Base-by-base conservation (phyloP, 805 yeast species). In the Monosporozyma aerobia region DNA sequence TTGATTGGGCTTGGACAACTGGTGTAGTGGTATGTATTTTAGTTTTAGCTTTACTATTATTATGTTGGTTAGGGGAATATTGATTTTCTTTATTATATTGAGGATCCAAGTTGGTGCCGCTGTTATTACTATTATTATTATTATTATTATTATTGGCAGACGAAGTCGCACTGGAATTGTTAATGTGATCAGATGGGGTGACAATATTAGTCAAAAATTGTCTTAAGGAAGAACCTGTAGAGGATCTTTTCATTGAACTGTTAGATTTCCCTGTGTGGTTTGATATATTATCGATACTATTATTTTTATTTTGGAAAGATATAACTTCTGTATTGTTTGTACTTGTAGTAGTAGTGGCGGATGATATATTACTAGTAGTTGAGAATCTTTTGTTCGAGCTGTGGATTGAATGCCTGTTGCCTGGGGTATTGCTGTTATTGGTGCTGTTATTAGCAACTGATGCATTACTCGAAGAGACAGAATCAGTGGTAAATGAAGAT, bases 191-290 rank as follows among this genome's bases (percentile, higher is more conserved):
- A 53, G 44, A 59, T 13, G 50, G 32, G 6, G 50, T 44, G 13
- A 55, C 62, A 35, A 67, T 63, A 27, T 64, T 62, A 43, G 62
- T 63, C 23, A 67, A 59, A 52, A 65, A 50, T 43, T 65, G 68
- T 45, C 65, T 64, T 45, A 67, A 55, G 3, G 70, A 65, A 3
- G 67, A 61, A 22, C 69, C 62, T 1, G 70, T 67, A 1, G 69
- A 63, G 5, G 68, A 63, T 44, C 70, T 57, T 44, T 64, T 57
- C 51, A 57, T 23, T 13, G 53, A 47, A 11, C 27, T 16, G 14
- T 19, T 47, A 14, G 49, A 35, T 35, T 32, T 46, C 16, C 39
- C 39, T 6, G 37, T 44, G 16, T 44, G 33, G 25, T 10, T 33
- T 5, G 41, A 41, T 3, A 25, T 39, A 41, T 30, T 33, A 13